Base-by-base conservation (phyloP, 2,329 filamentous ascomycete genomes). In the Cytospora mali region DNA sequence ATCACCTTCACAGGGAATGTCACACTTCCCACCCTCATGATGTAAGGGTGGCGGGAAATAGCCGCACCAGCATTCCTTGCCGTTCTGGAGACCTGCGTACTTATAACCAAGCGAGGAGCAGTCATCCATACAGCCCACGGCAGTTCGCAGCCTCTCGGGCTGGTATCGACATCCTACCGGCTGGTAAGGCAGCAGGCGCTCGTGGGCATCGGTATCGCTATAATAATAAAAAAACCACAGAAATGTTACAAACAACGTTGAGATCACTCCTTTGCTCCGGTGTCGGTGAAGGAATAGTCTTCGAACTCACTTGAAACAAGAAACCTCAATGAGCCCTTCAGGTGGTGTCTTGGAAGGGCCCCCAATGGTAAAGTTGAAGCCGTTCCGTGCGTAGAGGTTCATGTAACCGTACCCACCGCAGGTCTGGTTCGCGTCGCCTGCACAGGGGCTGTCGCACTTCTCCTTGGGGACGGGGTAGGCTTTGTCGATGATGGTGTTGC, bases 391-490 rank as follows among this genome's bases (percentile, higher is more conserved):
- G n/a, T 42, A 60, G 7, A 65, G 16, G 2, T 33, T 39, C 60
- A 63, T 60, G 31, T 33, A 56, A n/a, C 52, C 55, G 25, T 49
- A 39, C 0, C 56, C 60, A 29, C 63, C 63, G 16, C 53, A 61
- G 2, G 11, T 51, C 18, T 60, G 29, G 11, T 10, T 28, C 2
- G 27, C 13, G 16, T 58, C 57, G 1, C 56, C 54, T 3, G 57
- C 50, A 13, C 61, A 61, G 13, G 49, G 35, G 18, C 11, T 13
- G 18, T 61, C 49, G 53, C 53, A 64, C 1, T 55, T 54, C 13
- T 9, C 16, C 6, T 57, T n/a, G 16, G 54, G 23, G 14, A 61
- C 56, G 1, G 61, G 50, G 0, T 48, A 28, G 1, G 50, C 23
- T 0, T 28, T 6, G 11, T 51, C 57, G 7, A 21, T 51, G 18